Evolutionary conservation across 2,329 filamentous ascomycete species (phyloP).

Genomic region (Microdochium nivale): DNA sequence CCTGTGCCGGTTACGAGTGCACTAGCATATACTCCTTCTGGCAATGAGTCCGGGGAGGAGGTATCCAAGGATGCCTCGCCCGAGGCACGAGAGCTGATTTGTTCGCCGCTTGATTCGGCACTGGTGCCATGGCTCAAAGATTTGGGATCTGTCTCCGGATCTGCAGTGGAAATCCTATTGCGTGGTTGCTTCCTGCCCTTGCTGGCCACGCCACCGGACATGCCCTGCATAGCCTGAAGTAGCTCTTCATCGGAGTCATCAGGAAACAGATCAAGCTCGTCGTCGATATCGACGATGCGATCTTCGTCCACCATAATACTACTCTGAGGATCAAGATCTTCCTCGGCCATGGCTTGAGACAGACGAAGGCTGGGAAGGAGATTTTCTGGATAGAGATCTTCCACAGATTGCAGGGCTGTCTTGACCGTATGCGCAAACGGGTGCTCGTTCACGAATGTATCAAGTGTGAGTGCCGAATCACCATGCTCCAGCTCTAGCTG

Average conservation of each 20-base stretch:
- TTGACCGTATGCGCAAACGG: constrained; percentile 53
- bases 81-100: not conserved
- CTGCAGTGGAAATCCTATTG: not conserved
- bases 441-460: constrained; percentile 51
- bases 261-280: constrained; percentile 37
- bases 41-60: constrained; percentile 9
- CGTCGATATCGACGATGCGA: constrained; percentile 37
- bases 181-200: not conserved
- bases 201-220: not conserved
- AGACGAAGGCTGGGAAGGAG: constrained; percentile 40
- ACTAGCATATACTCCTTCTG: constrained; percentile 32
- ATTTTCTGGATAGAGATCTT: constrained; percentile 73
- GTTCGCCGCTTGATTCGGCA: not conserved
- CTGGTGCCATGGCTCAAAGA: not conserved
- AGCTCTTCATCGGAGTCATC: constrained; percentile 47
- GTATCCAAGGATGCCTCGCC: constrained; percentile 2
- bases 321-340: constrained; percentile 23
- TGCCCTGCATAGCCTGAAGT: not conserved
- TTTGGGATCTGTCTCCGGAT: not conserved
- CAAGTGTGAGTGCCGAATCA: constrained; percentile 44
- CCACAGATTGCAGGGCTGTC: constrained; percentile 74
- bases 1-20: constrained; percentile 27
- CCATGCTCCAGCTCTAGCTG: constrained; percentile 49
- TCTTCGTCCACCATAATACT: constrained; percentile 59
- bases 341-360: constrained; percentile 16